phyloP scores from a whole-genome alignment of 192 early-diverging fungal species.

The Backusella macrospora region DNA sequence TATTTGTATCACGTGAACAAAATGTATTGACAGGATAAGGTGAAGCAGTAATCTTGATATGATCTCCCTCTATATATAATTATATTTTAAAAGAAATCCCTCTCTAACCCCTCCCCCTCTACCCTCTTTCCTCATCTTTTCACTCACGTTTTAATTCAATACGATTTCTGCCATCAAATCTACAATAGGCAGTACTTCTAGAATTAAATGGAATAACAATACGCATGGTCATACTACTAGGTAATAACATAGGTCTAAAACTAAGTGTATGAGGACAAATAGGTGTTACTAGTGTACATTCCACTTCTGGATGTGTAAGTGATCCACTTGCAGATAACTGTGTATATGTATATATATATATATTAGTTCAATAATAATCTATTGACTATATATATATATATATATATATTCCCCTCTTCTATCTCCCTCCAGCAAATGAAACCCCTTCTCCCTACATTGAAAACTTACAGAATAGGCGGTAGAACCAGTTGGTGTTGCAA shows the following conservation, averaged over 20 bases:
- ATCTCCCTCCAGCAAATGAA: no score
- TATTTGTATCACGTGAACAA: conserved; percentile 67
- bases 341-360: no score
- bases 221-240: conserved; percentile 84
- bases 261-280: conserved; percentile 93
- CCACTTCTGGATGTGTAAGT: conserved; percentile 91
- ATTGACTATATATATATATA: no score
- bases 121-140: neutral
- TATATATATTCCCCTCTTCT: no score
- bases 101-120: neutral
- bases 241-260: conserved; percentile 94
- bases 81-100: no score
- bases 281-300: conserved; percentile 86
- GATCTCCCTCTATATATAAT: conserved; percentile 71
- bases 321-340: conserved; percentile 88
- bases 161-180: conserved; percentile 91
- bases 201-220: conserved; percentile 81
- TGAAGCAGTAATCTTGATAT: conserved; percentile 82
- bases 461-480: conserved; percentile 75
- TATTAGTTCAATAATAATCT: neutral
- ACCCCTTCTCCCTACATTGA: no score
- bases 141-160: conserved; percentile 76
- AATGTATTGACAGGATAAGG: conserved; percentile 86
- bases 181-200: conserved; percentile 86
- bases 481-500: conserved; percentile 93